These are phyloP conservation scores for Cardamine resedifolia DNA, from an alignment of 345 rosid species.

Conservation along the genomic window DNA sequence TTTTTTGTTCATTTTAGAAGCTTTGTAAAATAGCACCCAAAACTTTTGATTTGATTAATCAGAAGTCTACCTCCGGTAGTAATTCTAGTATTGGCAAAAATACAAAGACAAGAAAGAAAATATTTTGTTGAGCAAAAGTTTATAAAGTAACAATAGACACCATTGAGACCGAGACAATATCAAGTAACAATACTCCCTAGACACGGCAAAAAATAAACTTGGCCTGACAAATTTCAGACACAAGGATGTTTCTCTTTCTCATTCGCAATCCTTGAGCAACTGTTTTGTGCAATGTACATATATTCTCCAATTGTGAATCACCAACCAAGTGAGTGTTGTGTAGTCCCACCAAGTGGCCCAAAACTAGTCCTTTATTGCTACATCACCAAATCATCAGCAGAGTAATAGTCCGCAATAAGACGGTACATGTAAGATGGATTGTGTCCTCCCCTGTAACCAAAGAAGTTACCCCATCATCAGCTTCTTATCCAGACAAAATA, in stretches of 20 bases:
- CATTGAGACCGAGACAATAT: background rate
- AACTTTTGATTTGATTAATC: background rate
- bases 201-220: conserved; percentile 37
- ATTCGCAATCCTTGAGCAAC: conserved; percentile 27
- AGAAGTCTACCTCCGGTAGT: background rate
- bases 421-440: conserved; percentile 97
- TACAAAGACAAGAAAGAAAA: conserved; percentile 12
- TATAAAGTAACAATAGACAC: background rate
- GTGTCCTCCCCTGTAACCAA: conserved; percentile 85
- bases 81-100: background rate
- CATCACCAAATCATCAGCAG: conserved; percentile 91
- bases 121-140: background rate
- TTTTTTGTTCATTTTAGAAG: background rate
- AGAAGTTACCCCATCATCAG: background rate
- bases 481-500: background rate
- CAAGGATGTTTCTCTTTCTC: conserved; percentile 24
- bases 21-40: background rate
- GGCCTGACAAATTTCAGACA: conserved; percentile 24
- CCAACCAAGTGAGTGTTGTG: conserved; percentile 5
- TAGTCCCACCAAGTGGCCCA: background rate
- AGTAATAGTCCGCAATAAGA: conserved; percentile 94
- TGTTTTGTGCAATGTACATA: conserved; percentile 35
- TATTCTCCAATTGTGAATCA: conserved; percentile 26
- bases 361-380: conserved; percentile 28
- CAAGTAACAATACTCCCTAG: background rate